Conservation (phyloP, 2,329 filamentous ascomycete species). For the Myriosclerotinia scirpicola region DNA sequence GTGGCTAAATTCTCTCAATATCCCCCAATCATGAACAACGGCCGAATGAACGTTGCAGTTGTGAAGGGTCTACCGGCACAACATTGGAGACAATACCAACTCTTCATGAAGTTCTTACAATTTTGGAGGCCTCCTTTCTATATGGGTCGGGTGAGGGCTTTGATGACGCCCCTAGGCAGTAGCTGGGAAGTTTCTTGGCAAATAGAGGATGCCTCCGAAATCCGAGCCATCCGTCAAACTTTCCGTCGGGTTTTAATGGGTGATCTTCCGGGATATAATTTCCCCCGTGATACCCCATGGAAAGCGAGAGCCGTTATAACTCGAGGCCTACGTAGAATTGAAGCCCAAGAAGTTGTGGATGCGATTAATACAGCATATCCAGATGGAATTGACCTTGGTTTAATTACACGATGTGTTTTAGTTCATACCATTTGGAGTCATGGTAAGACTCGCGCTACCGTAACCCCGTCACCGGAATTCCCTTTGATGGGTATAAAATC, state of each 20-base stretch:
- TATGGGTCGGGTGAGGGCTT: constrained; percentile 6
- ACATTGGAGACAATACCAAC: constrained; percentile 22
- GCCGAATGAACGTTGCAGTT: constrained; percentile 10
- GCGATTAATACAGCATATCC: constrained; percentile 7
- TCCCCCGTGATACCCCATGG: background rate
- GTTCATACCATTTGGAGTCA: constrained; percentile 5
- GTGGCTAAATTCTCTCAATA: background rate
- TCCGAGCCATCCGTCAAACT: constrained; percentile 6
- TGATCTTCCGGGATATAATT: background rate
- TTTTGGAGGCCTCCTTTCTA: background rate
- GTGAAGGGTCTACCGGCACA: constrained; percentile 15
- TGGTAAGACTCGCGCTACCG: background rate
- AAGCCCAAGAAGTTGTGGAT: constrained; percentile 15
- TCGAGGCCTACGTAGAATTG: background rate
- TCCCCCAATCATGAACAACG: background rate
- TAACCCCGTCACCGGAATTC: constrained; percentile 17
- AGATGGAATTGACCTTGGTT: constrained; percentile 17
- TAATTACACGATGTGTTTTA: constrained; percentile 14
- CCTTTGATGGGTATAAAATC: constrained; percentile 4
- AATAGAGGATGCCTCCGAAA: constrained; percentile 12
- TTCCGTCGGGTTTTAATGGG: background rate
- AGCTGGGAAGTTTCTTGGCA: constrained; percentile 12
- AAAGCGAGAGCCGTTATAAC: constrained; percentile 5
- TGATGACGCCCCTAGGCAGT: background rate
- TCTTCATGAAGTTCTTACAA: constrained; percentile 4